Evolutionary conservation across 2,329 filamentous ascomycete genomes (phyloP).

Genomic region (Metarhizium brunneum): DNA sequence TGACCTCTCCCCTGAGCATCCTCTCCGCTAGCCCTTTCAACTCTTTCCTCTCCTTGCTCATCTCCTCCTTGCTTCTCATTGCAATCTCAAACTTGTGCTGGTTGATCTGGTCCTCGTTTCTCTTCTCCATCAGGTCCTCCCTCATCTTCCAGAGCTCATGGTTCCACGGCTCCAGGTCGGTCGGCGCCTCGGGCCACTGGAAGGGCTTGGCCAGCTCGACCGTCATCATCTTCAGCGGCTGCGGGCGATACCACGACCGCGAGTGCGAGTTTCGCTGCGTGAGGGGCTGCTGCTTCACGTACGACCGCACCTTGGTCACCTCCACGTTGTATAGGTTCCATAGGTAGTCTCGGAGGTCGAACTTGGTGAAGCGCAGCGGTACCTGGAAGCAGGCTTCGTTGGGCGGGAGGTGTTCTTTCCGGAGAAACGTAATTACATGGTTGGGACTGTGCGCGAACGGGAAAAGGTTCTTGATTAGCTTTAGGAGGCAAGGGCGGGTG

Average conservation of each 20-base stretch:
- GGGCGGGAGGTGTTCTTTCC: constrained; percentile 60
- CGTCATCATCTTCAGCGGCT: constrained; percentile 83
- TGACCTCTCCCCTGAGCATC: constrained; percentile 49
- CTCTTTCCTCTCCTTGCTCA: constrained; percentile 30
- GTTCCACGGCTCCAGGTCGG: constrained; percentile 55
- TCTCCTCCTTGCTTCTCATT: constrained; percentile 31
- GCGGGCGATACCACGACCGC: constrained; percentile 59
- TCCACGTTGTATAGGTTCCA: constrained; percentile 75
- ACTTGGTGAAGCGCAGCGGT: constrained; percentile 87
- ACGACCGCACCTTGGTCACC: constrained; percentile 65
- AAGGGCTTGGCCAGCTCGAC: constrained; percentile 84
- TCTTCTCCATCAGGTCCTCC: constrained; percentile 35
- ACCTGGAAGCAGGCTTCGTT: constrained; percentile 85
- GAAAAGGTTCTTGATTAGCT: background rate
- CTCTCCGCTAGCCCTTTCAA: constrained; percentile 56
- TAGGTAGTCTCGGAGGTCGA: constrained; percentile 93
- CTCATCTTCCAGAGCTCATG: constrained; percentile 47
- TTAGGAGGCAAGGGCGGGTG: background rate
- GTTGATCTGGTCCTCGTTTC: constrained; percentile 24
- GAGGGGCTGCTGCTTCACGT: constrained; percentile 54
- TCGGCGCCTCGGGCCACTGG: constrained; percentile 68
- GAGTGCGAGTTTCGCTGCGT: constrained; percentile 40
- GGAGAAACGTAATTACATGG: constrained; percentile 71
- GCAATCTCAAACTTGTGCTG: constrained; percentile 25
- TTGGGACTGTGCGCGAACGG: constrained; percentile 51